These are phyloP conservation scores for Phylloporus arenicola DNA, from an alignment of 768 basidiomycete species.

Conservation along the genomic window DNA sequence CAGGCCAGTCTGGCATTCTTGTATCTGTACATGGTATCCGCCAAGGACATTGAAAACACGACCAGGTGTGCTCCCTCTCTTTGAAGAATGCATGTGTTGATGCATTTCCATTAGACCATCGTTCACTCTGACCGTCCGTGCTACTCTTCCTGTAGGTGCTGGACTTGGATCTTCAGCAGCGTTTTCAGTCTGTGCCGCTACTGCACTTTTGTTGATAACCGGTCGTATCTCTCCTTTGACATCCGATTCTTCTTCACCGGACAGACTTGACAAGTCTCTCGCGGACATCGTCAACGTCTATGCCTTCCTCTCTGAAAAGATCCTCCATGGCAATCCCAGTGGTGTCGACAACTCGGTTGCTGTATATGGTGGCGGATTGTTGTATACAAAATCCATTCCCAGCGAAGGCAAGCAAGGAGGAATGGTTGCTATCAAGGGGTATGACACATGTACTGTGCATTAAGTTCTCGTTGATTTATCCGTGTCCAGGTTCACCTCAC, in stretches of 20 bases:
- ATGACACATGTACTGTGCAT: conserved; percentile 23
- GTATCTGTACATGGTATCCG: conserved; percentile 85
- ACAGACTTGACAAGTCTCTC: conserved; percentile 54
- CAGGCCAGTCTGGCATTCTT: conserved; percentile 71
- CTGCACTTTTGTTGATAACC: conserved; percentile 72
- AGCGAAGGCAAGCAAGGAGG: conserved; percentile 62
- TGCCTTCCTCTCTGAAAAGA: conserved; percentile 94
- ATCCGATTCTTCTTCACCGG: conserved; percentile 18
- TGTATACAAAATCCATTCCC: conserved; percentile 70
- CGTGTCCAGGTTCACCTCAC: conserved; percentile 71
- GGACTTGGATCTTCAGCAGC: conserved; percentile 97
- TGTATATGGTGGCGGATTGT: conserved; percentile 87
- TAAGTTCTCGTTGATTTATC: conserved; percentile 5
- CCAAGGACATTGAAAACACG: conserved; percentile 35
- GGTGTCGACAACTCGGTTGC: conserved; percentile 96
- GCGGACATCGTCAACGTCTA: conserved; percentile 86
- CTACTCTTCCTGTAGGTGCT: conserved; percentile 89
- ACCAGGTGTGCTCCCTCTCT: conserved; percentile 46
- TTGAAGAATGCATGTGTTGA: conserved; percentile 12
- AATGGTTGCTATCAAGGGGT: conserved; percentile 86
- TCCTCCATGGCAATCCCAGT: conserved; percentile 94
- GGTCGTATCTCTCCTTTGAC: conserved; percentile 53
- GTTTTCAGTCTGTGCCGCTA: conserved; percentile 83
- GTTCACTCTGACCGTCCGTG: conserved; percentile 76
- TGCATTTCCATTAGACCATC: conserved; percentile 47